Conservation (phyloP, 352 stramenopile genomes). For the Pythium aquatile region DNA sequence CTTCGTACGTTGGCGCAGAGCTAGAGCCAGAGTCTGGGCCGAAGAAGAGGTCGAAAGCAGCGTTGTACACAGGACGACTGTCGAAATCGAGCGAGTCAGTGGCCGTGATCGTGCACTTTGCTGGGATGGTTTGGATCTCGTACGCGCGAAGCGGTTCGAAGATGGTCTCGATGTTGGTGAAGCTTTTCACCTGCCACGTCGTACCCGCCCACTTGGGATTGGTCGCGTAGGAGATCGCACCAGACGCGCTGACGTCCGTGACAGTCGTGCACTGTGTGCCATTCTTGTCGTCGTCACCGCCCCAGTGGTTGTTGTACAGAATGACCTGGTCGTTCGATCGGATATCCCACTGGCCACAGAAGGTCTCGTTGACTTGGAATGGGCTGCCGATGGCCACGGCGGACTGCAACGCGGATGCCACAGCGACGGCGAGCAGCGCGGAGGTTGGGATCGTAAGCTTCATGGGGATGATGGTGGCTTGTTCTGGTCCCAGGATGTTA, state of each 20-base stretch:
- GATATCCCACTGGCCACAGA: background rate
- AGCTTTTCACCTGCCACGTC: background rate
- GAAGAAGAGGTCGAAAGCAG: background rate
- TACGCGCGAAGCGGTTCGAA: background rate
- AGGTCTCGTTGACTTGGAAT: background rate
- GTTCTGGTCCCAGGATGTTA: background rate
- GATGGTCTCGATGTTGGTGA: background rate
- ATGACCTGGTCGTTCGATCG: background rate
- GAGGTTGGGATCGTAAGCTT: background rate
- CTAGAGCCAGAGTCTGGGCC: background rate
- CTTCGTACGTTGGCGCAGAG: background rate
- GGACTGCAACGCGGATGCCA: background rate
- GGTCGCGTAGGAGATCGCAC: background rate
- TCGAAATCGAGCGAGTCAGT: background rate
- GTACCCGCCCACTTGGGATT: background rate
- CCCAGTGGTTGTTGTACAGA: background rate
- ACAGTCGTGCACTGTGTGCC: background rate
- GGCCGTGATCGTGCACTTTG: background rate
- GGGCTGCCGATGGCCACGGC: background rate
- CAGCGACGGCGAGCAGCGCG: background rate
- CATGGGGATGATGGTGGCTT: background rate
- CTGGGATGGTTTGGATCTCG: background rate
- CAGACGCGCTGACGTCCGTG: background rate
- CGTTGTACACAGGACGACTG: background rate
- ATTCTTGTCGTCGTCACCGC: background rate